Percentiles rank a stretch among this genome's conserved stretches.
Conservation (phyloP, 768 basidiomycete genomes). For the Mrakia blollopis region DNA sequence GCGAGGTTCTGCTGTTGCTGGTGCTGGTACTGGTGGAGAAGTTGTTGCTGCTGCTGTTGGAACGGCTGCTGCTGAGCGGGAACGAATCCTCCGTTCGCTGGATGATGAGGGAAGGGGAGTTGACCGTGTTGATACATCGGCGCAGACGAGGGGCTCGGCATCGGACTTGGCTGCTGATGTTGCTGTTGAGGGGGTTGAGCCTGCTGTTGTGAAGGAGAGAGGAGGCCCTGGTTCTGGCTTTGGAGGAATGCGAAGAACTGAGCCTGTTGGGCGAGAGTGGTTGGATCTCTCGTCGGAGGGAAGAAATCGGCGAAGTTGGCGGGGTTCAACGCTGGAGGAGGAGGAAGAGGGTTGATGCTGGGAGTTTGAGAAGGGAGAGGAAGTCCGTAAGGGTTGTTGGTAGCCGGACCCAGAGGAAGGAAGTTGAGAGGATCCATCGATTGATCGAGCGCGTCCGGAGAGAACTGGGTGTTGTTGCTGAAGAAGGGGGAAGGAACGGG, state of each 20-base stretch:
- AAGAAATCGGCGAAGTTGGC: constrained; percentile 4
- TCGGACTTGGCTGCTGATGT: background rate
- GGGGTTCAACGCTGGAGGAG: background rate
- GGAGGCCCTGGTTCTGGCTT: background rate
- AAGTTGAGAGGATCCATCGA: background rate
- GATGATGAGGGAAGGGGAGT: background rate
- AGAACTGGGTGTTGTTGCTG: background rate
- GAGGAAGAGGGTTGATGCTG: background rate
- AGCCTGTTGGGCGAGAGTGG: constrained; percentile 1
- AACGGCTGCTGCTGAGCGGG: background rate
- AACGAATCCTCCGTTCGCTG: background rate
- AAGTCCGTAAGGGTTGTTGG: background rate
- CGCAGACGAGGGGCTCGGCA: background rate
- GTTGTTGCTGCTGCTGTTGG: background rate
- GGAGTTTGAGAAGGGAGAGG: background rate
- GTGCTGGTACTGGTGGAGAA: background rate
- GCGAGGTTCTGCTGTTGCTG: background rate
- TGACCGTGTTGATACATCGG: background rate
- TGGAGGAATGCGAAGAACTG: constrained; percentile 23
- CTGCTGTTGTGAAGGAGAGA: background rate
- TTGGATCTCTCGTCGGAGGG: background rate
- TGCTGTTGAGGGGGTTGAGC: background rate
- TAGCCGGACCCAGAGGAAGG: background rate
- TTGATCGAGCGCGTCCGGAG: background rate
- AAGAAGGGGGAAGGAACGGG: background rate